Evolutionary conservation across 2,329 filamentous ascomycete genomes (phyloP), one percentile per base, ranked within the genome.

Genomic region (Pestalotiopsis sp.): DNA sequence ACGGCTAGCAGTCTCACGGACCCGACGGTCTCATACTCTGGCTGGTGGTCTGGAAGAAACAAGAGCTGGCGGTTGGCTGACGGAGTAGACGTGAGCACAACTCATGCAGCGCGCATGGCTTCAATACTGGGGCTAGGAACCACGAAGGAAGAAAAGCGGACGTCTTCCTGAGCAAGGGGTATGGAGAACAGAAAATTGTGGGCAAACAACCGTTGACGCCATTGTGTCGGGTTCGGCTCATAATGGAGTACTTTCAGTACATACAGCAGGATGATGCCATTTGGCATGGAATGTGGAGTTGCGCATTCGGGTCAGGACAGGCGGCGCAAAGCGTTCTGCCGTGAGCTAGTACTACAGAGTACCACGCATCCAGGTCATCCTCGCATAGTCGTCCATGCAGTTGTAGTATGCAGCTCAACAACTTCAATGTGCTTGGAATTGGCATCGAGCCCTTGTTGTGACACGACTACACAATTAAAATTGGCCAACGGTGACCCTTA

Each of bases 191-290:
- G 14, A 12, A 40, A 12, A 40, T 62, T 38, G 59, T 40, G 59
- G 31, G n/a, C n/a, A 31, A 62, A 62, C 31, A 20, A 20, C 59
- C 27, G 31, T 62, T 62, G 59, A 62, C 59, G 59, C 59, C 59
- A 62, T 59, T 62, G 27, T 20, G 59, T 36, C 59, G 59, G 59
- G 27, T 36, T 62, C 59, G 59, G 36, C 13, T 62, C n/a, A 62
- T 17, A 23, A 36, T 36, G 31, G 31, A 36, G 31, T 36, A 36
- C 31, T 9, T 36, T 36, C 31, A 9, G 31, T 36, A 9, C 31
- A 36, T 36, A 31, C 59, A 38, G 31, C 13, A 20, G 11, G 14
- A 62, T 62, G 59, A 62, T 62, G 59, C 5, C 59, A 62, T 62
- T 62, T 40, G 17, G 13, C 45, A 20, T 40, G 38, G 57, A 17